Percentiles rank a stretch among this genome's conserved stretches.
Evolutionary conservation across 176 grass and related monocot genomes (phyloP).

Genomic region (Oropetium thomaeum): DNA sequence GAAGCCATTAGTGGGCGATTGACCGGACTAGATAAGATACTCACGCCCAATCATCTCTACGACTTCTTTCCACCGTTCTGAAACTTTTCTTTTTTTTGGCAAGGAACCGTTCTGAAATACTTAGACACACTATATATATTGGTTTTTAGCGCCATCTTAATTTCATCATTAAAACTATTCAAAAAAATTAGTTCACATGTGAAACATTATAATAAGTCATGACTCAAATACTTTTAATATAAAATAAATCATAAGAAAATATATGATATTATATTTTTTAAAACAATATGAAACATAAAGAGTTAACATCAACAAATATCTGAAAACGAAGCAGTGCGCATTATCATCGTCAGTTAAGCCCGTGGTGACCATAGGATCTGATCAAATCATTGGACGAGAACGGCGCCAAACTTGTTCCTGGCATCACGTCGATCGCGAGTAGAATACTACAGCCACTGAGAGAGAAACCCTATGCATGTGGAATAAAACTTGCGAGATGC

Average conservation of each 20-base stretch:
- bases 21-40: background rate
- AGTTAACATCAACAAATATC: no score
- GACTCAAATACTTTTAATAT: no score
- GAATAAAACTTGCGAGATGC: background rate
- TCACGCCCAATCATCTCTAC: background rate
- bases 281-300: no score
- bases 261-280: background rate
- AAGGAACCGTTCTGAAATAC: no score
- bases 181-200: no score
- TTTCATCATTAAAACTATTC: no score
- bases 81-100: no score
- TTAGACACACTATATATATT: no score
- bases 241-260: no score
- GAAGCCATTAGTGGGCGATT: background rate
- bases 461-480: background rate
- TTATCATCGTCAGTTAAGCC: constrained; percentile 2
- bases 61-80: no score
- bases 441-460: constrained; percentile 15
- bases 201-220: no score
- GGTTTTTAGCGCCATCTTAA: no score
- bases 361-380: background rate
- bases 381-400: constrained; percentile 33
- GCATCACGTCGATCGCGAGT: constrained; percentile 1
- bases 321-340: background rate
- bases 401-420: constrained; percentile 33